Base-by-base conservation (phyloP, 805 yeast species). In the Metschnikowia similis region DNA sequence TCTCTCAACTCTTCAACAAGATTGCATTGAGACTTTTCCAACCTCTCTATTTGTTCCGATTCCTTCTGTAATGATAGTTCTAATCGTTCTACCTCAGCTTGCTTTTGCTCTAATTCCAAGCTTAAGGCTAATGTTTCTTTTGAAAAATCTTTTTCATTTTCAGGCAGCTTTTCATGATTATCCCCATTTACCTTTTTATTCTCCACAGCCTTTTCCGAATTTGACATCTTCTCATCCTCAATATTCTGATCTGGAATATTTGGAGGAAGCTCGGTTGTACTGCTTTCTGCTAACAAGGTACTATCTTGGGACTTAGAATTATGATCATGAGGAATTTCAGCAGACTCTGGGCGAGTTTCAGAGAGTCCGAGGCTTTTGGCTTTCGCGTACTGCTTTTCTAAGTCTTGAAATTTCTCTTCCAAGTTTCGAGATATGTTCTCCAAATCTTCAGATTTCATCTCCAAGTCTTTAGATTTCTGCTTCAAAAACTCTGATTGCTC, bases 1-100 rank as follows among this genome's bases (percentile, higher is more conserved):
- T 59, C 52, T 65, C 62, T 47, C 61, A 65, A 55, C 59, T 66
- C 50, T 60, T 64, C 48, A 61, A 13, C 39, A 27, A 43, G 42
- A 5, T 14, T 28, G 11, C 26, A 38, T 6, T 43, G 35, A 8
- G 16, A 30, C n/a, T 14, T 34, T 13, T 48, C 55, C 38, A 58
- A 41, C 26, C 53, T 39, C 3, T 56, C 53, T 7, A 55, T 48
- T 29, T 52, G 47, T 2, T 49, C 43, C 6, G 55, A 45, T 35
- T 49, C 60, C 47, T 16, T 11, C 39, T 40, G 17, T 40, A 53
- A 50, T 6, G 48, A 44, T 4, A 36, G 17, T 14, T 51, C 39
- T 21, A 52, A 28, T 4, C 51, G 40, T 17, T 51, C 57, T 3
- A 46, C 27, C 34, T 53, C 51, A 7, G 17, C 47, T 31, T 4